Evolutionary conservation across 1,139 yeast species (phyloP).

Genomic region (Saccharomyces pastorianus): DNA sequence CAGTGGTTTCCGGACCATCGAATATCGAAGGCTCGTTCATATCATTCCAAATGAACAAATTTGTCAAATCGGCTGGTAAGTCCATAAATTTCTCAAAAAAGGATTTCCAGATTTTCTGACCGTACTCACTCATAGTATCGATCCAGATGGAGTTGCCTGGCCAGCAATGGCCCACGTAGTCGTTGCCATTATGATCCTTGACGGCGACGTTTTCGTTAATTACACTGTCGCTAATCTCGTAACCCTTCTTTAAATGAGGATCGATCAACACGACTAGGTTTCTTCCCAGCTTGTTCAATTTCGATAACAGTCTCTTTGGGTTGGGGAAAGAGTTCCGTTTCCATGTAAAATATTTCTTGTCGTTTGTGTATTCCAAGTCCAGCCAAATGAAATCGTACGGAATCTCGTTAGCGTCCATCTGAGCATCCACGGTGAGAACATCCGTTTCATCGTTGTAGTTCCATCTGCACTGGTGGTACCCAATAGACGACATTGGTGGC

Average conservation of each 20-base stretch:
- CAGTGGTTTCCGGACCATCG: conserved; percentile 87
- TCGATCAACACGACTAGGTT: conserved; percentile 81
- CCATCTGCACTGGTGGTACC: conserved; percentile 97
- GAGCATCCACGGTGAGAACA: conserved; percentile 57
- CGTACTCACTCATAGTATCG: conserved; percentile 65
- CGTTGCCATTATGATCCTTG: conserved; percentile 39
- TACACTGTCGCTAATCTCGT: conserved; percentile 52
- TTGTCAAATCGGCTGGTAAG: conserved; percentile 40
- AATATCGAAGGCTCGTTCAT: conserved; percentile 97
- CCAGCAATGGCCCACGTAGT: conserved; percentile 90
- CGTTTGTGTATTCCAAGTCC: conserved; percentile 84
- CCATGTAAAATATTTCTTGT: conserved; percentile 90
- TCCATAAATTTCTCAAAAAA: conserved; percentile 41
- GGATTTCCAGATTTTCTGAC: conserved; percentile 53
- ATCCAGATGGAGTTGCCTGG: conserved; percentile 96
- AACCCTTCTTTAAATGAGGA: conserved; percentile 77
- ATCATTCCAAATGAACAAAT: conserved; percentile 89
- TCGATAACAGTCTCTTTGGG: conserved; percentile 57
- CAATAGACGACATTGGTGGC: conserved; percentile 78
- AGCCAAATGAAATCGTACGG: conserved; percentile 95
- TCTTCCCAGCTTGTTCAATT: conserved; percentile 64
- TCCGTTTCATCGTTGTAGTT: conserved; percentile 85
- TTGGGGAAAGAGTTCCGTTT: conserved; percentile 63
- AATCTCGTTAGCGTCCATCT: conserved; percentile 65
- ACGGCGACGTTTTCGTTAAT: conserved; percentile 37